phyloP scores from a whole-genome alignment of 1,284 basidiomycete species.

The Apiotrichum domesticum region DNA sequence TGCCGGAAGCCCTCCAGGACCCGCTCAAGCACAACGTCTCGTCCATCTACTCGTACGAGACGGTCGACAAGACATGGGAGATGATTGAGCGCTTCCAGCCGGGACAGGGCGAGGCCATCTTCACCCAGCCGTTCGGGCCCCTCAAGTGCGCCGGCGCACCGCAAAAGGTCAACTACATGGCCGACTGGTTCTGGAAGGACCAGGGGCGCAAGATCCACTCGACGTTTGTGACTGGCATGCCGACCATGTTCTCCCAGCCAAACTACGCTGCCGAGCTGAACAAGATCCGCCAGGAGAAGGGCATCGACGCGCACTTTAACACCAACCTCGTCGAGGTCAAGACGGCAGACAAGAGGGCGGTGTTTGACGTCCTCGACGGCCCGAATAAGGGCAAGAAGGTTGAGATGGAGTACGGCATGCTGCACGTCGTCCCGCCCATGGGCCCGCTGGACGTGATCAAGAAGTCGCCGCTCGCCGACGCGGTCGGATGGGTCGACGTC shows the following conservation, averaged over 20 bases:
- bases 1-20: slow-evolving; percentile 70
- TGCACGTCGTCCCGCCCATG: slow-evolving; percentile 90
- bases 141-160: slow-evolving; percentile 95
- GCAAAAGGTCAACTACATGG: slow-evolving; percentile 95
- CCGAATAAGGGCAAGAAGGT: slow-evolving; percentile 52
- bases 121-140: slow-evolving; percentile 91
- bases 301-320: slow-evolving; percentile 70
- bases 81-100: slow-evolving; percentile 67
- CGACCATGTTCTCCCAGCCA: slow-evolving; percentile 76
- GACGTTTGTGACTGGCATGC: slow-evolving; percentile 86
- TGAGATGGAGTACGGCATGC: slow-evolving; percentile 68
- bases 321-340: slow-evolving; percentile 79
- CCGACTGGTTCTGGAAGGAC: slow-evolving; percentile 51
- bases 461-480: slow-evolving; percentile 67
- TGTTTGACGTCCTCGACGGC: slow-evolving; percentile 69
- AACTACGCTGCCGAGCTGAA: slow-evolving; percentile 88
- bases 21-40: slow-evolving; percentile 69
- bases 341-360: slow-evolving; percentile 63
- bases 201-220: slow-evolving; percentile 49
- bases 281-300: slow-evolving; percentile 67
- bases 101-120: slow-evolving; percentile 69
- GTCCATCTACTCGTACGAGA: slow-evolving; percentile 85
- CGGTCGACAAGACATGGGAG: slow-evolving; percentile 79
- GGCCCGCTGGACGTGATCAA: slow-evolving; percentile 80
- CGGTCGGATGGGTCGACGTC: slow-evolving; percentile 81